Percentiles rank a stretch among this genome's conserved stretches.
Conservation (phyloP, 2,329 filamentous ascomycete genomes). For the Fusarium decemcellulare region DNA sequence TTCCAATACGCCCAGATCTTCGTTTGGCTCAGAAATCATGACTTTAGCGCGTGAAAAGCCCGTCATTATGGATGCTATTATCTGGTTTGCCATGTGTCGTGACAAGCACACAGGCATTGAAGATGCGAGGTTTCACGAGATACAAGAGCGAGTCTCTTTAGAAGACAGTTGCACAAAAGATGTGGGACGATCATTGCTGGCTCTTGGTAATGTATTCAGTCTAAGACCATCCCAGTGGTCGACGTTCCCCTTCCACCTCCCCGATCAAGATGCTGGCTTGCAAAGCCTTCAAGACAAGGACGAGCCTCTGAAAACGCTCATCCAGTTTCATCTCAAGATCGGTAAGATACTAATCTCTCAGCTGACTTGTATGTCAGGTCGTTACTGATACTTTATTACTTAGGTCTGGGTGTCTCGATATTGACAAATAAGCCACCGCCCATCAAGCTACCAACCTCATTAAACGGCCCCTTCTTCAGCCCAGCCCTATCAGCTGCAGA, state of each 20-base stretch:
- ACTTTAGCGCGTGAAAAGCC: background rate
- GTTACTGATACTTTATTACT: background rate
- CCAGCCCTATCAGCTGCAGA: background rate
- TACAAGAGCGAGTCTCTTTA: background rate
- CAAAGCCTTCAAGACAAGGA: background rate
- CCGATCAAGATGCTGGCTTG: background rate
- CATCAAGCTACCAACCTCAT: background rate
- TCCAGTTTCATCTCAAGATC: background rate
- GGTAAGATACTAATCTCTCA: background rate
- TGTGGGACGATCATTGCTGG: background rate
- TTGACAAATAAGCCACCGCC: conserved; percentile 1
- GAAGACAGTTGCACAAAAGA: background rate
- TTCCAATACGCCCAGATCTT: conserved; percentile 16
- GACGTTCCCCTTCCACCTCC: background rate
- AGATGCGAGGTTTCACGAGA: background rate
- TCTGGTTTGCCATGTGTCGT: background rate
- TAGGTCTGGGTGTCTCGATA: background rate
- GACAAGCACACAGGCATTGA: background rate
- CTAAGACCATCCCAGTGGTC: background rate
- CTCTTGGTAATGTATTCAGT: background rate
- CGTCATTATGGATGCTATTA: conserved; percentile 4
- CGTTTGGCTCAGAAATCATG: conserved; percentile 4
- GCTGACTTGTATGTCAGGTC: background rate
- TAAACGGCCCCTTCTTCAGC: background rate
- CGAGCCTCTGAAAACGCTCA: background rate